Evolutionary conservation across 768 basidiomycete genomes (phyloP), one percentile per base, ranked within the genome.

Genomic region (Hericium coralloides): DNA sequence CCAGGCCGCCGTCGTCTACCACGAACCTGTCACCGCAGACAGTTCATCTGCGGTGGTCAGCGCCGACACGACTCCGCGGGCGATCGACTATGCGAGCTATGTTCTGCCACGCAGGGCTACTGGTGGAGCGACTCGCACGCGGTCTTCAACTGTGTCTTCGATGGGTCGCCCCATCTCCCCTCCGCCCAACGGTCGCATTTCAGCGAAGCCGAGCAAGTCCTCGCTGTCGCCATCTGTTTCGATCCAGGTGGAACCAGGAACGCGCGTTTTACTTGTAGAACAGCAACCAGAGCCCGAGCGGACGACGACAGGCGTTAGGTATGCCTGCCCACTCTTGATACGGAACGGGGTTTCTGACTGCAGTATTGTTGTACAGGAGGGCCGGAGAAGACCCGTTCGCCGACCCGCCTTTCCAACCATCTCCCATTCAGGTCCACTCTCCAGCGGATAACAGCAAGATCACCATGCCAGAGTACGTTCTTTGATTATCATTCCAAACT

Each of bases 81-180:
- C 56, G 18, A 52, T n/a, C 9, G 55, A 56, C 36, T 23, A 55
- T n/a, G 54, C 22, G 10, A n/a, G 36, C 10, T 49, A 37, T 20
- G 31, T 49, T 15, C 38, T 49, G 14, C 39, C 23, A 4, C 57
- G 58, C 39, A 58, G n/a, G 45, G 38, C 15, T 37, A 57, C 20
- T 55, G 59, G 9, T 37, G 53, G 47, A 43, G 56, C 43, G 37
- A 45, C n/a, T 45, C 51, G 62, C 49, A 54, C 62, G 36, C 57
- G 62, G 37, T 56, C 49, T 26, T 61, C 60, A 22, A 63, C 60
- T 18, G 53, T 63, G 10, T 61, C 62, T 38, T 63, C 62, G 2
- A 15, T 25, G 23, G 49, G 20, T 12, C 49, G 49, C 18, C 49
- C 49, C 41, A 61, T 55, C 8, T 56, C 62, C 10, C 47, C 62